Conservation (phyloP, 441 rosid genomes). For the Pelargonium australe region DNA sequence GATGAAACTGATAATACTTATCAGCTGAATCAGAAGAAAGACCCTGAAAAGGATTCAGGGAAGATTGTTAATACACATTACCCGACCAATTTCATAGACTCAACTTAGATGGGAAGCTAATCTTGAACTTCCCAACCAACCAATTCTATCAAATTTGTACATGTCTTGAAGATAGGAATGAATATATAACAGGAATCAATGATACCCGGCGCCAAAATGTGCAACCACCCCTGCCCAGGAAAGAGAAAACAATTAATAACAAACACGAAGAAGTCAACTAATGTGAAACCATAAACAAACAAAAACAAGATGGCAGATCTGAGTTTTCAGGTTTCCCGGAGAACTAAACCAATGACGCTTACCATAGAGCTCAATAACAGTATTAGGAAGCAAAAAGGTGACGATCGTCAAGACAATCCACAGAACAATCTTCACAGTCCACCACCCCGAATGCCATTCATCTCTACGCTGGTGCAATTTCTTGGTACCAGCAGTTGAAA, state of each 20-base stretch:
- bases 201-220: conserved; percentile 98
- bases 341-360: conserved; percentile 17
- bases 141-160: conserved; percentile 12
- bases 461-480: conserved; percentile 56
- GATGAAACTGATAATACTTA: conserved; percentile 86
- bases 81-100: background rate
- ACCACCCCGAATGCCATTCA: conserved; percentile 96
- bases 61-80: conserved; percentile 12
- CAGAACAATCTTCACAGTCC: conserved; percentile 59
- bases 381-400: conserved; percentile 65
- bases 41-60: conserved; percentile 48
- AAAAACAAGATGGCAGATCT: conserved; percentile 12
- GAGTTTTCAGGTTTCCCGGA: background rate
- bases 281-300: background rate
- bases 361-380: conserved; percentile 72
- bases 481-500: conserved; percentile 61
- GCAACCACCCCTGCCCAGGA: conserved; percentile 78
- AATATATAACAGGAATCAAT: conserved; percentile 26
- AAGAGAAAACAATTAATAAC: conserved; percentile 9
- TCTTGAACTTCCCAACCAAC: conserved; percentile 18
- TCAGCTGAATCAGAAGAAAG: conserved; percentile 83
- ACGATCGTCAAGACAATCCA: conserved; percentile 56
- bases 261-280: conserved; percentile 1
- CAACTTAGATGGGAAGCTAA: conserved; percentile 14
- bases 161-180: conserved; percentile 19